Evolutionary conservation across 306 rosid species (phyloP), one percentile per base, ranked within the genome.

Genomic region (Fragaria nilgerrensis): DNA sequence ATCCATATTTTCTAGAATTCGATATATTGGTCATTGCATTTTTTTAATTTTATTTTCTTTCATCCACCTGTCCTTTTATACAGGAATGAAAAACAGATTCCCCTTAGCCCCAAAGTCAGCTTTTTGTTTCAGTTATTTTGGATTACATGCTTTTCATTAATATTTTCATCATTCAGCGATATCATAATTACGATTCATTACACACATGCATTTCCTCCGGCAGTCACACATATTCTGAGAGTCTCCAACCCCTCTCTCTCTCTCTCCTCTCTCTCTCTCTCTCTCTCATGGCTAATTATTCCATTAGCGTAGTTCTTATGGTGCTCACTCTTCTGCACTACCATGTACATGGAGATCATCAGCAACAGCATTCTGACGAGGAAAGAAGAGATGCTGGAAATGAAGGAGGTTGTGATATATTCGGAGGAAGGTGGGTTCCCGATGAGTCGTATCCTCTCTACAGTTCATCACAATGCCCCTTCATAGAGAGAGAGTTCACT

Each of bases 391-490:
- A 27, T 27, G 36, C 20, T 27, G 36, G 53, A 7, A 56, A 5
- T 15, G 32, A 61, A 15, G 53, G 22, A 9, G 43, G 22, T 3
- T 79, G 74, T 65, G 74, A 79, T 41, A 5, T 65, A 14, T 79
- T 79, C 78, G 25, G 14, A 41, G 82, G 78, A 23, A 73, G 5
- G 6, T 79, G 82, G 82, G 82, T 79, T 65, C 55, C 20, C 32
- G 78, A 79, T 29, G 58, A 17, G 10, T 61, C 82, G 7, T 63
- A 72, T 15, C 82, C 82, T 14, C 48, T 27, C 2, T 79, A 79
- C 77, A 79, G 55, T 25, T 27, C 74, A 27, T 39, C 69, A 8
- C 39, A 41, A 19, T 77, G 75, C 37, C 5, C 80, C 20, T 77
- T 77, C 75, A 43, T 77, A 0, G 17, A 5, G 43, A 68, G 62